Evolutionary conservation across 768 basidiomycete species (phyloP).

Genomic region (Leccinum sublutescens): DNA sequence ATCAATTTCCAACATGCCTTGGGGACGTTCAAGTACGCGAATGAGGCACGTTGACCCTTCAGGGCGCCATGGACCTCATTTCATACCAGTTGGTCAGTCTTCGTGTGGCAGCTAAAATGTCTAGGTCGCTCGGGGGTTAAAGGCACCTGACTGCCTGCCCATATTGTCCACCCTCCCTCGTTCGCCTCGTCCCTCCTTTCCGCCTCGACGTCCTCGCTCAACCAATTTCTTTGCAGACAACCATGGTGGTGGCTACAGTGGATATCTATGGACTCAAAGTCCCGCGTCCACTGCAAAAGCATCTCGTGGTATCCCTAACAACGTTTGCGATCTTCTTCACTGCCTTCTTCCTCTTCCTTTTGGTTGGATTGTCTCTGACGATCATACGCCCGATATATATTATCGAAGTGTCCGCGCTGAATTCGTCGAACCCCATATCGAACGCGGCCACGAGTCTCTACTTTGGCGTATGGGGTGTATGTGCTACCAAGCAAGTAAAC

Average conservation of each 20-base stretch:
- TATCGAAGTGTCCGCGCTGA: constrained; percentile 41
- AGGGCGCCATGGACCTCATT: background rate
- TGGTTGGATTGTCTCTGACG: constrained; percentile 73
- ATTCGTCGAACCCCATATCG: constrained; percentile 38
- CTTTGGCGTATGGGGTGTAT: constrained; percentile 85
- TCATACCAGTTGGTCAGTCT: background rate
- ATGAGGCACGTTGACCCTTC: constrained; percentile 7
- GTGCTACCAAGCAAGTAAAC: constrained; percentile 50
- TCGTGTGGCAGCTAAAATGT: background rate
- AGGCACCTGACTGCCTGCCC: background rate
- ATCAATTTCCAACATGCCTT: background rate
- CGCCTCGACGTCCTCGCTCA: too few relatives aligned
- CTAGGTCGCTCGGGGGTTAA: background rate
- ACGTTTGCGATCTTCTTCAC: constrained; percentile 51
- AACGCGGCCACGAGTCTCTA: constrained; percentile 58
- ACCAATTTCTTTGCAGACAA: background rate
- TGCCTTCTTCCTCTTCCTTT: constrained; percentile 71
- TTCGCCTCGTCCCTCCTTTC: background rate
- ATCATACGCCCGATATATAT: constrained; percentile 72
- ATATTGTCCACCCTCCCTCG: background rate
- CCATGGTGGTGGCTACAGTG: constrained; percentile 18
- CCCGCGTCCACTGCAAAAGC: constrained; percentile 41
- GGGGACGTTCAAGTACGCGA: background rate
- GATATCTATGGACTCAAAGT: constrained; percentile 18
- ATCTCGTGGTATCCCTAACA: constrained; percentile 46